Percentiles rank a stretch among this genome's conserved stretches.
These are phyloP conservation scores for Fonsecaea monophora DNA, from an alignment of 2,329 filamentous ascomycete species.

Conservation along the genomic window DNA sequence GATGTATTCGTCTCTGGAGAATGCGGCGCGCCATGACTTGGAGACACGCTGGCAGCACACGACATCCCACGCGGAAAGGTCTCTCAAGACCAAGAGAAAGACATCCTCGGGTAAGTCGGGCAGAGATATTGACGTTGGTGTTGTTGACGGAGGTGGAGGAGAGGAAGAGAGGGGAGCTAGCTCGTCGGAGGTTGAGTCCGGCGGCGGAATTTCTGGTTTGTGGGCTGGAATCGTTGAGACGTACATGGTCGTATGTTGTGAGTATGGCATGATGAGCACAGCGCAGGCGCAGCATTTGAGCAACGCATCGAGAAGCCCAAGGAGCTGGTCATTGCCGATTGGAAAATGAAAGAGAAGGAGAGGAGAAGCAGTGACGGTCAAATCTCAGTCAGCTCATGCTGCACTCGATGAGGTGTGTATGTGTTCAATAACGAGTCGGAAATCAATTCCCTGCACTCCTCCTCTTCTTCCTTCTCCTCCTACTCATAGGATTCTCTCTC, in stretches of 20 bases:
- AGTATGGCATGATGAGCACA: not conserved
- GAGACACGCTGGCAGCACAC: constrained; percentile 62
- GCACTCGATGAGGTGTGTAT: not conserved
- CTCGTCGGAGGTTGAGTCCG: not conserved
- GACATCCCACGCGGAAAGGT: constrained; percentile 59
- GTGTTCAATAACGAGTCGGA: not conserved
- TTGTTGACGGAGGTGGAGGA: not conserved
- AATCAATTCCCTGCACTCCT: not conserved
- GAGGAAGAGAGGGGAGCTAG: constrained; percentile 3
- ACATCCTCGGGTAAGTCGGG: constrained; percentile 62
- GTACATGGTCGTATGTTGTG: not conserved
- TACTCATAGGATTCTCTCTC: not conserved
- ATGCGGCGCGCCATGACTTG: constrained; percentile 56
- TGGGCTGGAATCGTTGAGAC: not conserved
- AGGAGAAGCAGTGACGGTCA: not conserved
- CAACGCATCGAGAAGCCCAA: constrained; percentile 45
- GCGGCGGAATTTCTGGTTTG: not conserved
- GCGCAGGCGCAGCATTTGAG: constrained; percentile 43
- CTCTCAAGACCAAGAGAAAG: constrained; percentile 61
- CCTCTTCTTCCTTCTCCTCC: not conserved
- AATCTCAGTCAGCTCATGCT: constrained; percentile 1
- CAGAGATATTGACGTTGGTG: constrained; percentile 17
- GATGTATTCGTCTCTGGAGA: constrained; percentile 57
- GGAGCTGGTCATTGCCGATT: constrained; percentile 23
- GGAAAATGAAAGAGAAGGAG: constrained; percentile 7